Evolutionary conservation across 2,329 filamentous ascomycete genomes (phyloP).

Genomic region (Penicillium sp.): DNA sequence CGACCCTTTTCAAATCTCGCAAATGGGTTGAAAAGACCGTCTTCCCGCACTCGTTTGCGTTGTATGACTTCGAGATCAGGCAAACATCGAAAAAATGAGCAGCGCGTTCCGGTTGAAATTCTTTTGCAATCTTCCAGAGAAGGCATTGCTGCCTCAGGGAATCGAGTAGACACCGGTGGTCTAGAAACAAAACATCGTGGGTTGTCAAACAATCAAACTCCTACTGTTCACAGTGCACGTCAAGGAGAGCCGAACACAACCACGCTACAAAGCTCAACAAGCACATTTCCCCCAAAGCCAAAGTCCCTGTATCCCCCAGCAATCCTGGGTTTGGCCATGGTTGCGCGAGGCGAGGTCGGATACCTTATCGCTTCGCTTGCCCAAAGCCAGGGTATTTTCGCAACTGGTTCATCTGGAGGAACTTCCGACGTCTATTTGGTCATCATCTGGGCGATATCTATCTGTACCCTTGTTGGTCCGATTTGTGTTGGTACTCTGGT

Average conservation of each 20-base stretch:
- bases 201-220: too few relatives aligned
- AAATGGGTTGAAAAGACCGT: background rate
- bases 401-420: conserved; percentile 6
- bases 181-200: too few relatives aligned
- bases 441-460: conserved; percentile 52
- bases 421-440: conserved; percentile 48
- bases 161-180: too few relatives aligned
- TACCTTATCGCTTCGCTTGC: conserved; percentile 68
- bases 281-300: conserved; percentile 39
- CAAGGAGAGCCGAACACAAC: background rate
- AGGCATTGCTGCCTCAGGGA: too few relatives aligned
- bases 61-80: background rate
- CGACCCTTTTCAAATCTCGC: conserved; percentile 4
- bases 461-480: conserved; percentile 53
- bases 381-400: conserved; percentile 49
- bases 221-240: background rate
- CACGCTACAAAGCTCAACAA: background rate
- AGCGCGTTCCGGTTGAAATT: background rate
- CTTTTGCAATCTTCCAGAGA: too few relatives aligned
- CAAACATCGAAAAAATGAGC: background rate
- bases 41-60: background rate
- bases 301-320: conserved; percentile 61
- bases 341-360: conserved; percentile 72
- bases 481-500: conserved; percentile 48
- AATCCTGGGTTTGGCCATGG: conserved; percentile 65